Conservation (phyloP, 257 asterid species). For the Plantago major region DNA sequence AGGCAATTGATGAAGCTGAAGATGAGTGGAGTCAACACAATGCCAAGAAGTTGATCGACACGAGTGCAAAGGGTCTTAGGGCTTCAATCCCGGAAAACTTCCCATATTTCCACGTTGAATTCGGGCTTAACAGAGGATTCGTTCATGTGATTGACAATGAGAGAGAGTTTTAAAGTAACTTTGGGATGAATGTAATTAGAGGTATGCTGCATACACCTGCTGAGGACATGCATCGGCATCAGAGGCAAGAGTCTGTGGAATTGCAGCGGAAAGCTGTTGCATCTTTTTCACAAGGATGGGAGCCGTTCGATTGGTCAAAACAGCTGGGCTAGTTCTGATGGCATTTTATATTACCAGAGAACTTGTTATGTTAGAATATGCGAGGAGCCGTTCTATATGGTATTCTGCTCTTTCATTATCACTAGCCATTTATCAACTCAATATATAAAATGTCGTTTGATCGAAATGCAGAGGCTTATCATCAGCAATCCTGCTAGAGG, state of each 20-base stretch:
- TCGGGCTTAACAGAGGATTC: conserved; percentile 73
- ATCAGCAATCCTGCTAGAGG: too few species aligned
- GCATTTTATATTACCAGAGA: background rate
- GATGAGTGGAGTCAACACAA: conserved; percentile 98
- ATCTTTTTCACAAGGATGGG: conserved; percentile 60
- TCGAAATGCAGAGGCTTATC: too few species aligned
- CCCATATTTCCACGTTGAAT: conserved; percentile 94
- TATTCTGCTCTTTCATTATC: too few species aligned
- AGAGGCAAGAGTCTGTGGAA: conserved; percentile 62
- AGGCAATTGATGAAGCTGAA: conserved; percentile 98
- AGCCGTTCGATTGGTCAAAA: conserved; percentile 87
- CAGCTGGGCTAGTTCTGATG: conserved; percentile 31
- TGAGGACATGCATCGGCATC: conserved; percentile 86
- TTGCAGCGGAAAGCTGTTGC: conserved; percentile 67
- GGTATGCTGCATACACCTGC: conserved; percentile 78
- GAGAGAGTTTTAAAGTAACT: conserved; percentile 61
- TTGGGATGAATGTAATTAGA: conserved; percentile 73
- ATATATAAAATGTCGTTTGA: too few species aligned
- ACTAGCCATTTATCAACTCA: too few species aligned
- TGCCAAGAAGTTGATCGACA: conserved; percentile 92
- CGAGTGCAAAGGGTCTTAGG: conserved; percentile 76
- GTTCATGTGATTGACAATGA: conserved; percentile 97
- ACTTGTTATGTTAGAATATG: too few species aligned
- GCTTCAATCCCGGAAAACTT: conserved; percentile 88
- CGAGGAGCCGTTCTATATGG: too few species aligned